Evolutionary conservation across 306 rosid species (phyloP).

Genomic region (Vicia sativa): DNA sequence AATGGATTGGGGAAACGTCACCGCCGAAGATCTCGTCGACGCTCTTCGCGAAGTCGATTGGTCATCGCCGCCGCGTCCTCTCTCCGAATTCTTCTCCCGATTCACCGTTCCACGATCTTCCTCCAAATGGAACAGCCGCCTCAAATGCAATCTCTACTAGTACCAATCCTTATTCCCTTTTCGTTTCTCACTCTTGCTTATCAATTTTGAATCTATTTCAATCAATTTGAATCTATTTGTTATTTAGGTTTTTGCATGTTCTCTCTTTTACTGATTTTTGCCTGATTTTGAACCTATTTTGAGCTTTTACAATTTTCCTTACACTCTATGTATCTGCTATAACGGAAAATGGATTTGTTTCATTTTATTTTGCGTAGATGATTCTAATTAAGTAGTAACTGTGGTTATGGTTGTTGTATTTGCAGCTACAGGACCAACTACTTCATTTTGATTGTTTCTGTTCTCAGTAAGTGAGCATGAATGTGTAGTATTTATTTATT

Average conservation of each 20-base stretch:
- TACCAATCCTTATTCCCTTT: conserved; percentile 33
- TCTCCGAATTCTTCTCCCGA: conserved; percentile 89
- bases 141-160: conserved; percentile 99
- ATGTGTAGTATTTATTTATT: not conserved
- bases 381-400: conserved; percentile 21
- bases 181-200: not conserved
- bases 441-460: conserved; percentile 74
- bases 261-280: not conserved
- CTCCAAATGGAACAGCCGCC: conserved; percentile 90
- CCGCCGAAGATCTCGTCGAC: conserved; percentile 91
- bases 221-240: not conserved
- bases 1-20: conserved; percentile 98
- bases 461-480: conserved; percentile 72
- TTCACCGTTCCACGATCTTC: conserved; percentile 85
- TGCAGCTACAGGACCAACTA: conserved; percentile 96
- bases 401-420: conserved; percentile 26
- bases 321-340: not conserved
- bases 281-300: not conserved
- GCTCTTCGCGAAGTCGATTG: conserved; percentile 99
- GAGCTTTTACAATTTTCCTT: not conserved
- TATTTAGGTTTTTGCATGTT: not conserved
- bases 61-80: conserved; percentile 98
- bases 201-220: not conserved
- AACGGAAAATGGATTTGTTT: not conserved
- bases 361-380: not conserved